Base-by-base conservation (phyloP, 75 land plant genomes). In the Gnetum montanum region DNA sequence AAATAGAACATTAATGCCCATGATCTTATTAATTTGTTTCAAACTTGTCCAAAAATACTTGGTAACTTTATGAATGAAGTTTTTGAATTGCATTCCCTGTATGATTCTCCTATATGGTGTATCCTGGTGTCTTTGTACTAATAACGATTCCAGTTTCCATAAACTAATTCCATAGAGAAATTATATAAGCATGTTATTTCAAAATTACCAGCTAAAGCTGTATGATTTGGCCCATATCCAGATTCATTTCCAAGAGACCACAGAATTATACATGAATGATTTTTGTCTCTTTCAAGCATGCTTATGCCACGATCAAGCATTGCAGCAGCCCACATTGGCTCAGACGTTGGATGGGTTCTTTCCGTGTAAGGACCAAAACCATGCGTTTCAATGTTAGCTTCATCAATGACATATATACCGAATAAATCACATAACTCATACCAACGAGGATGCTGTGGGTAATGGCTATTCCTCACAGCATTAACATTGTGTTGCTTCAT, bases 211-310 rank as follows among this genome's bases (percentile, higher is more conserved):
- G 99, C 82, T 57, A 66, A 58, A 36, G 97, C 85, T 67, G 88
- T 66, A 67, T 95, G 97, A 68, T 81, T 86, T 28, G 96, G 92
- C 26, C 99, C 97, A 79, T 83, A 95, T 24, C 82, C 80, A 43
- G 92, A 49, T 66, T 95, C 99, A 66, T 90, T 95, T 60, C 99
- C 99, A 46, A 95, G 66, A 43, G 99, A 95, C 99, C 99, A 95
- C 25, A 71, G 57, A 40, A 95, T 74, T 34, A 95, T 84, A 64
- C 97, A 83, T 4, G 96, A 80, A 77, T 95, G 97, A 57, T 95
- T 95, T 61, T 95, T 95, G 61, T 95, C 99, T 54, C 99, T 81
- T 51, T 95, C 99, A 53, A 90, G 84, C 99, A 95, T 95, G 55
- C 77, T 82, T 58, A 95, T 70, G 11, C 78, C 85, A 46, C 97